These are phyloP conservation scores for Ophiostoma piceae DNA, from an alignment of 2,329 filamentous ascomycete genomes.

Conservation along the genomic window DNA sequence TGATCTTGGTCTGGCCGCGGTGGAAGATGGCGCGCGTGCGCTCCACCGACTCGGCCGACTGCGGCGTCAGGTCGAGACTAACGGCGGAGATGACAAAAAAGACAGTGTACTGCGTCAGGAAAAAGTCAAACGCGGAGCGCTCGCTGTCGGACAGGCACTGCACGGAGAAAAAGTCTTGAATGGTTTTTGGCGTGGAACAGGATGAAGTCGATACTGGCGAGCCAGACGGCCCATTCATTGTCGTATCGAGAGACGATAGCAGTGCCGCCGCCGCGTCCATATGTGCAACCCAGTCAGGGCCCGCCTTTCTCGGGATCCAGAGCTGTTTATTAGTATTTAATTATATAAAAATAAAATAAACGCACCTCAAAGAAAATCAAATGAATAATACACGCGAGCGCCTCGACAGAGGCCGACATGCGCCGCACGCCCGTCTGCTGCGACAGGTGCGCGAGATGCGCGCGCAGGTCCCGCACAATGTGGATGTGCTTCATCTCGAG, in stretches of 20 bases:
- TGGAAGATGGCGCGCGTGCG: slow-evolving; percentile 22
- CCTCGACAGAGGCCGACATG: slow-evolving; percentile 22
- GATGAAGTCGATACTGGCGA: neutral
- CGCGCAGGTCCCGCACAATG: slow-evolving; percentile 19
- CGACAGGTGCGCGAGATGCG: slow-evolving; percentile 18
- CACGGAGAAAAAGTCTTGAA: slow-evolving; percentile 13
- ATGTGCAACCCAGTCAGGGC: slow-evolving; percentile 20
- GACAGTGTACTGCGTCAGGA: slow-evolving; percentile 19
- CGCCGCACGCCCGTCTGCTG: slow-evolving; percentile 18
- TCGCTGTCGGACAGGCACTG: slow-evolving; percentile 19
- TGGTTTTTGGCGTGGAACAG: neutral
- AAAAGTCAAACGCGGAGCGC: slow-evolving; percentile 18
- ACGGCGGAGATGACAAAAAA: slow-evolving; percentile 17
- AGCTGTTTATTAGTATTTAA: neutral
- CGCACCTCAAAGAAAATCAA: slow-evolving; percentile 19
- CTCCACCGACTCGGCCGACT: slow-evolving; percentile 19
- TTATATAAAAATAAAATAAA: neutral
- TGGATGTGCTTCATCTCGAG: slow-evolving; percentile 24
- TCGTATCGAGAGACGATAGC: slow-evolving; percentile 20
- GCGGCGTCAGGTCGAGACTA: slow-evolving; percentile 17
- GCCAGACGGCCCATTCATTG: neutral
- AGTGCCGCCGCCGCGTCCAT: slow-evolving; percentile 21
- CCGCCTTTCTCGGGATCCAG: slow-evolving; percentile 20
- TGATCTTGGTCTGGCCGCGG: slow-evolving; percentile 16
- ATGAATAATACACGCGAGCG: slow-evolving; percentile 21